These are phyloP conservation scores for Exophiala sp. DNA, from an alignment of 2,329 filamentous ascomycete species.

Conservation along the genomic window DNA sequence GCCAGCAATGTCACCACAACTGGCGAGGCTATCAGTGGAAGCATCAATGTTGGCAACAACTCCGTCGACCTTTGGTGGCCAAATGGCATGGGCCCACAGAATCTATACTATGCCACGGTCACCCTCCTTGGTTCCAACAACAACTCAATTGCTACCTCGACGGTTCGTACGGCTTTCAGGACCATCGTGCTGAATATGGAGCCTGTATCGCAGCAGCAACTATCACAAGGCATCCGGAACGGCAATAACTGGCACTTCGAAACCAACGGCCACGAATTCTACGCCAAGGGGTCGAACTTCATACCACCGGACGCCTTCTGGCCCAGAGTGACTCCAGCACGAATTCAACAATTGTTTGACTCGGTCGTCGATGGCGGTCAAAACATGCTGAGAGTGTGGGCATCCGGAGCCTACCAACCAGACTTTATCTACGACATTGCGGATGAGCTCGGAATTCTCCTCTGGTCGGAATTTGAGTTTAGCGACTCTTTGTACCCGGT, in stretches of 20 bases:
- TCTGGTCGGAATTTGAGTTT: conserved; percentile 91
- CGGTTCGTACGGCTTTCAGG: conserved; percentile 51
- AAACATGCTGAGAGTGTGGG: conserved; percentile 64
- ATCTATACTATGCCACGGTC: conserved; percentile 54
- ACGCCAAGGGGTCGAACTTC: conserved; percentile 66
- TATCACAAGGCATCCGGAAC: conserved; percentile 38
- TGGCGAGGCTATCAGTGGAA: conserved; percentile 36
- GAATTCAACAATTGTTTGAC: conserved; percentile 58
- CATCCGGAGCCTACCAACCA: conserved; percentile 74
- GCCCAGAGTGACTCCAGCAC: conserved; percentile 50
- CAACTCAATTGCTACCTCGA: conserved; percentile 45
- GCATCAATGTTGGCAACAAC: conserved; percentile 36
- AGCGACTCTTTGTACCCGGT: conserved; percentile 72
- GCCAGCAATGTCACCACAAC: background rate
- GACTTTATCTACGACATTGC: conserved; percentile 71
- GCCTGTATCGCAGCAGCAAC: conserved; percentile 14
- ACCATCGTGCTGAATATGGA: conserved; percentile 44
- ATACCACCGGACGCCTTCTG: conserved; percentile 63
- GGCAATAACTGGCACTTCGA: conserved; percentile 64
- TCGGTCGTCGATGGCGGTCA: conserved; percentile 60
- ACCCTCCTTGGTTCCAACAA: conserved; percentile 35
- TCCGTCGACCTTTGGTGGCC: conserved; percentile 58
- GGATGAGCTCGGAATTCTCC: conserved; percentile 72
- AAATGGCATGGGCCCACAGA: conserved; percentile 56
- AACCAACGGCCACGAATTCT: conserved; percentile 63